Percentiles rank a stretch among this genome's conserved stretches.
phyloP scores from a whole-genome alignment of 1,284 basidiomycete species.

The Cystobasidiaceae sp. region DNA sequence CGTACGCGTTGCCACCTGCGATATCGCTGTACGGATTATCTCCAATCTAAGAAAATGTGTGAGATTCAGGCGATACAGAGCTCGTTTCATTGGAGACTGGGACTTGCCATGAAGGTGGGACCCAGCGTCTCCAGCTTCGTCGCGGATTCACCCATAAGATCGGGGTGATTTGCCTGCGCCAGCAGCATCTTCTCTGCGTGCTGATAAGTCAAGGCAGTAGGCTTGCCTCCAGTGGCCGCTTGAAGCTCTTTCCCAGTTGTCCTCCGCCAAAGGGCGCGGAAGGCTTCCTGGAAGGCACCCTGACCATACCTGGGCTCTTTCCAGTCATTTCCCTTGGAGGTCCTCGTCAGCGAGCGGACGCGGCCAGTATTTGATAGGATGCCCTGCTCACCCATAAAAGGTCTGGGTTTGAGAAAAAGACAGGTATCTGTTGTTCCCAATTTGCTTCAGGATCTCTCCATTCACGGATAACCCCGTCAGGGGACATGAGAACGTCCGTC shows the following conservation, averaged over 20 bases:
- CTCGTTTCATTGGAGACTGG: too few relatives aligned
- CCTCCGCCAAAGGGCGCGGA: slow-evolving; percentile 75
- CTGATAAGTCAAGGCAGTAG: slow-evolving; percentile 65
- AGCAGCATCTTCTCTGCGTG: slow-evolving; percentile 70
- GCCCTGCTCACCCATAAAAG: slow-evolving; percentile 58
- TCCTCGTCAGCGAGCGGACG: too few relatives aligned
- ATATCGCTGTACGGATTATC: slow-evolving; percentile 69
- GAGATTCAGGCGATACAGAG: neutral
- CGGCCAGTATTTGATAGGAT: neutral
- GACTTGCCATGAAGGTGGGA: slow-evolving; percentile 63
- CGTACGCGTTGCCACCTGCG: slow-evolving; percentile 64
- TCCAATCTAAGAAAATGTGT: slow-evolving; percentile 47
- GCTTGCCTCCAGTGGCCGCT: slow-evolving; percentile 49
- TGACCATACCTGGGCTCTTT: slow-evolving; percentile 74
- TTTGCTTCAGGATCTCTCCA: slow-evolving; percentile 33
- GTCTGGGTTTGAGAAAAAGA: slow-evolving; percentile 89
- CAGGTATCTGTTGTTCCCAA: slow-evolving; percentile 49
- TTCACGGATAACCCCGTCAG: slow-evolving; percentile 53
- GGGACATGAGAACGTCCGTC: slow-evolving; percentile 65
- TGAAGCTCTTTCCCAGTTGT: slow-evolving; percentile 71
- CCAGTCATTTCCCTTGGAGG: slow-evolving; percentile 69
- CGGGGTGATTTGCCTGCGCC: slow-evolving; percentile 54
- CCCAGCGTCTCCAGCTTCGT: slow-evolving; percentile 44
- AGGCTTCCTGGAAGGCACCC: slow-evolving; percentile 80
- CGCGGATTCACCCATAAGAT: slow-evolving; percentile 31